Percentiles rank a stretch among this genome's conserved stretches.
phyloP scores from a whole-genome alignment of 2,329 filamentous ascomycete genomes.

The Ophiocordyceps camponoti-rufipedis region DNA sequence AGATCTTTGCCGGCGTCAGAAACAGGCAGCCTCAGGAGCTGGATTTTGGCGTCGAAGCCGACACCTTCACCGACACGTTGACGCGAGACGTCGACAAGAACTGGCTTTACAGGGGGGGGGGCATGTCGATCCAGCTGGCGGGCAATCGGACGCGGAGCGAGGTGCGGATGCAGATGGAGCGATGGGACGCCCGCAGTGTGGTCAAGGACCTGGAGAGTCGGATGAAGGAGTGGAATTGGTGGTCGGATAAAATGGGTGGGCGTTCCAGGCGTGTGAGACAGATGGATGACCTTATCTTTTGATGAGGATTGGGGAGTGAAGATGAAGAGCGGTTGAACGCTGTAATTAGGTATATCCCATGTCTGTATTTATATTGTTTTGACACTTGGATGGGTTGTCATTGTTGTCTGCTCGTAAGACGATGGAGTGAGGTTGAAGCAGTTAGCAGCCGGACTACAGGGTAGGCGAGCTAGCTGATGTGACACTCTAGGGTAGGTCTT shows the following conservation, averaged over 20 bases:
- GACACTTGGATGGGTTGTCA: not conserved
- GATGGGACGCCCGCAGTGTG: constrained; percentile 14
- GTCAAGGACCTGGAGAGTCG: constrained; percentile 13
- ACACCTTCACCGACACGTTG: constrained; percentile 23
- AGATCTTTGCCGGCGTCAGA: constrained; percentile 8
- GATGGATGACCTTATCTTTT: constrained; percentile 9
- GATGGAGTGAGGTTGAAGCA: too few species aligned
- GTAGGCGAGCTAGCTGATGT: too few species aligned
- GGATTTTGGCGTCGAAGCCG: constrained; percentile 12
- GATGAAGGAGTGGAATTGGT: constrained; percentile 15
- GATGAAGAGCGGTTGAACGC: too few species aligned
- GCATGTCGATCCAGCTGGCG: constrained; percentile 20
- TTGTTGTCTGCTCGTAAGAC: not conserved
- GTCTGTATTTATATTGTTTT: not conserved
- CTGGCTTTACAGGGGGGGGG: constrained; percentile 18
- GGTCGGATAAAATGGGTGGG: constrained; percentile 10
- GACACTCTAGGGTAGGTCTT: not conserved
- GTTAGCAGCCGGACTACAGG: too few species aligned
- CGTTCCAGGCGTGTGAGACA: not conserved
- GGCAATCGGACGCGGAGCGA: constrained; percentile 11
- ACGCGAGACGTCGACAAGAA: constrained; percentile 23
- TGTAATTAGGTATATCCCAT: not conserved
- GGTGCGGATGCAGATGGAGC: constrained; percentile 9
- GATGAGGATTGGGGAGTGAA: not conserved
- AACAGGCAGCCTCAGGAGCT: not conserved